These are phyloP conservation scores for Sclerospora graminicola DNA, from an alignment of 352 stramenopile species.

Conservation along the genomic window DNA sequence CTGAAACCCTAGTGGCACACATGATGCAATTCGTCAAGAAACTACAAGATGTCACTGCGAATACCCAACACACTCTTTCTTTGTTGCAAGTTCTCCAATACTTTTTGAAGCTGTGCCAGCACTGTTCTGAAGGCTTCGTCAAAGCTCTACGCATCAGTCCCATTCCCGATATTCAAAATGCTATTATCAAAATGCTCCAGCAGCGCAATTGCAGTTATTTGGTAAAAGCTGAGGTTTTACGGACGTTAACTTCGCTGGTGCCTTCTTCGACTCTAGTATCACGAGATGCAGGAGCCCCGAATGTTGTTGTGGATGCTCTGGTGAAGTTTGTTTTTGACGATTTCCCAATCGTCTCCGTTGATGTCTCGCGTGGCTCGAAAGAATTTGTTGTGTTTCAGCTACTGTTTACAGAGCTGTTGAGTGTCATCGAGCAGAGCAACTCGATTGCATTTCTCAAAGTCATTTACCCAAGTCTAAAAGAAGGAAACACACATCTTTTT, in stretches of 20 bases:
- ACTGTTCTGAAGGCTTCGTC: conserved; percentile 25
- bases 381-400: conserved; percentile 56
- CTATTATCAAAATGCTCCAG: conserved; percentile 27
- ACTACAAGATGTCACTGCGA: conserved; percentile 6
- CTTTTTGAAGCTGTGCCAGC: conserved; percentile 30
- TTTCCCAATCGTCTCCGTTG: conserved; percentile 65
- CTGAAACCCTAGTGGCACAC: conserved; percentile 27
- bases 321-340: conserved; percentile 51
- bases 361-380: conserved; percentile 47
- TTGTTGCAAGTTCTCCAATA: conserved; percentile 34
- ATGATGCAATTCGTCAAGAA: conserved; percentile 35
- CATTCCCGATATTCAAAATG: conserved; percentile 30
- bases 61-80: conserved; percentile 28
- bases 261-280: conserved; percentile 7
- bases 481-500: conserved; percentile 49
- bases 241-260: conserved; percentile 27
- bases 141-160: conserved; percentile 17
- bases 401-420: conserved; percentile 41
- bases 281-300: conserved; percentile 2
- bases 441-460: conserved; percentile 34
- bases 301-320: conserved; percentile 24
- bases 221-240: conserved; percentile 48
- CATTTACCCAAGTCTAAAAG: conserved; percentile 53
- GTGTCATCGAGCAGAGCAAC: conserved; percentile 43
- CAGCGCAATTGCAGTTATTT: conserved; percentile 33